phyloP scores from a whole-genome alignment of 1,284 basidiomycete species.

The Cryptococcus sp. region DNA sequence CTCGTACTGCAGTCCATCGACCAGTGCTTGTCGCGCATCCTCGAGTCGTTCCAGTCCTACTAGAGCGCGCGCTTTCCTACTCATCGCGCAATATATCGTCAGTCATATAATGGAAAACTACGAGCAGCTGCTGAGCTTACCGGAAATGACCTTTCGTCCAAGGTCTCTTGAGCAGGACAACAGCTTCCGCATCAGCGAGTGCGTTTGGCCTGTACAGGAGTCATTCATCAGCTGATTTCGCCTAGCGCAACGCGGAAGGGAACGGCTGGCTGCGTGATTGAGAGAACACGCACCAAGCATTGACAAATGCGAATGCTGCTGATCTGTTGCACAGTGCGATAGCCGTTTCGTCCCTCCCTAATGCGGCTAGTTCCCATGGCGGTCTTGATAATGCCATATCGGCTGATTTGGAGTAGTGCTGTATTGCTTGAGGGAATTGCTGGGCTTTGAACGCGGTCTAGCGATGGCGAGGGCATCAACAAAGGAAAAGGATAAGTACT shows the following conservation, averaged over 20 bases:
- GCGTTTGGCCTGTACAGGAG: slow-evolving; percentile 64
- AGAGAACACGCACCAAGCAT: slow-evolving; percentile 58
- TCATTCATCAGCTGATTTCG: slow-evolving; percentile 15
- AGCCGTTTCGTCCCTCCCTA: slow-evolving; percentile 86
- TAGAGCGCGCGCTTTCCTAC: slow-evolving; percentile 61
- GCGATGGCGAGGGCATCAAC: neutral
- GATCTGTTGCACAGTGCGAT: slow-evolving; percentile 88
- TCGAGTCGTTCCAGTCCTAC: slow-evolving; percentile 69
- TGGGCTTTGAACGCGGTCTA: slow-evolving; percentile 74
- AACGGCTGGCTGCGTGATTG: no score
- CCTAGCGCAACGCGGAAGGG: no score
- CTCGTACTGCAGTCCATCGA: slow-evolving; percentile 85
- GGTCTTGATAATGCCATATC: slow-evolving; percentile 79
- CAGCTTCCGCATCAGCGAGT: slow-evolving; percentile 86
- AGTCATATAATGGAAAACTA: neutral
- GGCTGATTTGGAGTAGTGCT: slow-evolving; percentile 80
- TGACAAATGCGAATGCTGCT: slow-evolving; percentile 75
- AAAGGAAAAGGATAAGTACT: no score
- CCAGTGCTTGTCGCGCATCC: slow-evolving; percentile 80
- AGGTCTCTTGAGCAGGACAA: slow-evolving; percentile 76
- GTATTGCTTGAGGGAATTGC: slow-evolving; percentile 74
- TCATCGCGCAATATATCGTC: neutral
- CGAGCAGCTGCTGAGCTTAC: slow-evolving; percentile 57
- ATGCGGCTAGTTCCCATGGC: slow-evolving; percentile 80
- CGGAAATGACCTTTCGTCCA: slow-evolving; percentile 98